Evolutionary conservation across 768 basidiomycete genomes (phyloP), one percentile per base, ranked within the genome.

Genomic region (Hygrocybe punicea): DNA sequence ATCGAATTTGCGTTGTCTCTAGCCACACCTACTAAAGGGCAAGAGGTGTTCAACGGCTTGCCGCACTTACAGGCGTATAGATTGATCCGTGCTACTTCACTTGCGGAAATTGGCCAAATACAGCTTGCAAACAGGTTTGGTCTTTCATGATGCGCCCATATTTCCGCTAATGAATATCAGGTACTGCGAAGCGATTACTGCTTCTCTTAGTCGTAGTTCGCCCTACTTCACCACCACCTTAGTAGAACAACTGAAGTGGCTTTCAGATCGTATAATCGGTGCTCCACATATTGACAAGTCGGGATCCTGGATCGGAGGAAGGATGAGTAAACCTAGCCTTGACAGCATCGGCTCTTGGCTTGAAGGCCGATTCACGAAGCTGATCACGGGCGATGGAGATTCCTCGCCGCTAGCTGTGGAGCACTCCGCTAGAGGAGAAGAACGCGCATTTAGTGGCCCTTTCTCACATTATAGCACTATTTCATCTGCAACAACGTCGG

Each of bases 401-500:
- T 68, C 74, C 9, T 74, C 76, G 14, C 71, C 80, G 10, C 65
- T 69, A 6, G 69, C 69, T 11, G 76, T 72, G 36, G 76, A 76
- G 34, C 71, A 76, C 6, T 51, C 63, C 1, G 66, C 62, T 42
- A 76, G 74, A 53, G 59, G 71, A 14, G 69, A 70, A 48, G 74
- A 77, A 49, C 76, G 74, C 33, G 69, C 77, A 16, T 78, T 78
- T 63, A 72, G 82, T 5, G 96, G 95, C 4, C 91, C 96, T 7
- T 98, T 98, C 72, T 85, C 93, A 24, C 92, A 93, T 63, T 98
- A 90, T 73, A 93, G 89, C 60, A 86, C 91, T 6, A 96, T 99
- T 58, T 90, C 95, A 2, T 91, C 95, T 1, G 78, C 82, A 3
- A 82, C 85, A 3, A 81, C 84, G 19, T 91, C 92, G 6, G 83